Percentiles rank a stretch among this genome's conserved stretches.
Evolutionary conservation across 345 rosid species (phyloP).

Genomic region (Populus simonii): DNA sequence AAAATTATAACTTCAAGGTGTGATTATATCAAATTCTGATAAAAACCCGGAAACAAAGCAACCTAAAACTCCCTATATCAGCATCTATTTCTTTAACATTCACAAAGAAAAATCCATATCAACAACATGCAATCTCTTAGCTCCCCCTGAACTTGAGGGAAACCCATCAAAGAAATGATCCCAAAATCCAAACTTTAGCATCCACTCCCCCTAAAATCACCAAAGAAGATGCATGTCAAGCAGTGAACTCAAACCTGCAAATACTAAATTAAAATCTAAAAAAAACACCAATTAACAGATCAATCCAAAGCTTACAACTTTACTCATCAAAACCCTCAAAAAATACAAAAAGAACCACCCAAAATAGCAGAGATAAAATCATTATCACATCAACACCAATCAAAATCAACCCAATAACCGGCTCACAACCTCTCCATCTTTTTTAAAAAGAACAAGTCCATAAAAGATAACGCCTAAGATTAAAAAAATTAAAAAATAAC

Average conservation of each 20-base stretch:
- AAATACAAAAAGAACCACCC: slow-evolving; percentile 19
- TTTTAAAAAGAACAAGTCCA: too few species aligned
- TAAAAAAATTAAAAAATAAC: background rate
- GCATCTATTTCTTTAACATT: slow-evolving; percentile 5
- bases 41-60: slow-evolving; percentile 17
- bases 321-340: slow-evolving; percentile 1
- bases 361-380: slow-evolving; percentile 17
- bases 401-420: slow-evolving; percentile 24
- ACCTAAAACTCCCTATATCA: slow-evolving; percentile 22
- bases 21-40: slow-evolving; percentile 23
- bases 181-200: slow-evolving; percentile 15
- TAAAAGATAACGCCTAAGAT: background rate
- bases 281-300: slow-evolving; percentile 31
- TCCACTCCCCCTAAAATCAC: slow-evolving; percentile 13
- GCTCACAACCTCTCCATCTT: background rate
- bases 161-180: slow-evolving; percentile 9
- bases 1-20: slow-evolving; percentile 14
- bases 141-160: slow-evolving; percentile 11
- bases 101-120: background rate
- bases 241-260: slow-evolving; percentile 8
- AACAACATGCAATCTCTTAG: background rate
- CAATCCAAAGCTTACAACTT: slow-evolving; percentile 28
- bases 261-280: slow-evolving; percentile 25
- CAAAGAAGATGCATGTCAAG: slow-evolving; percentile 3
- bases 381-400: slow-evolving; percentile 10